Evolutionary conservation across 371 early-diverging fungal species (phyloP).

Genomic region (Paramicrosporidium saccamoebae): DNA sequence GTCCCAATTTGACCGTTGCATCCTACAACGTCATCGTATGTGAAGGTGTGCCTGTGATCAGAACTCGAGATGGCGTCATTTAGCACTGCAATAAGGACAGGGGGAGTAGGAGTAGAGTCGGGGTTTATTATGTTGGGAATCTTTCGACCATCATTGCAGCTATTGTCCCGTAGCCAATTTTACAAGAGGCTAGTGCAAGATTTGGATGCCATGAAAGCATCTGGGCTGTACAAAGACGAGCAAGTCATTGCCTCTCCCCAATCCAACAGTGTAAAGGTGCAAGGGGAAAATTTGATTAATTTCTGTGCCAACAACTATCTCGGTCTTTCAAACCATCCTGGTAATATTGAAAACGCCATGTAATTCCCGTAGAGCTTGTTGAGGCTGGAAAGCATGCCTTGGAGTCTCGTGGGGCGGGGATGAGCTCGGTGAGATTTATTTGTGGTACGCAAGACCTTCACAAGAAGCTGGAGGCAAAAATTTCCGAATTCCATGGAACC

Average conservation of each 20-base stretch:
- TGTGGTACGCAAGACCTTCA: conserved; percentile 25
- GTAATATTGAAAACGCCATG: conserved; percentile 9
- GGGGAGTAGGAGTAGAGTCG: too few species aligned
- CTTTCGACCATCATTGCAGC: too few species aligned
- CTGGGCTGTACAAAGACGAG: conserved; percentile 19
- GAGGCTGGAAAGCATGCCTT: too few species aligned
- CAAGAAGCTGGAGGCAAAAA: conserved; percentile 15
- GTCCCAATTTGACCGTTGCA: too few species aligned
- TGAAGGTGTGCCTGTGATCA: too few species aligned
- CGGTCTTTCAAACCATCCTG: conserved; percentile 14
- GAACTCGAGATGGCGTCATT: too few species aligned
- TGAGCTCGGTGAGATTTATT: conserved; percentile 20
- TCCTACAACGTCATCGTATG: too few species aligned
- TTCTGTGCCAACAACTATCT: conserved; percentile 27
- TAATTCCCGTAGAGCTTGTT: conserved; percentile 5
- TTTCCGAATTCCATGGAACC: conserved; percentile 13
- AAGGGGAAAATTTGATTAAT: conserved; percentile 9
- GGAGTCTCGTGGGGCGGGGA: conserved; percentile 14
- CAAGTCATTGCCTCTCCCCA: conserved; percentile 15
- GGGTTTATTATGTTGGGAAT: too few species aligned
- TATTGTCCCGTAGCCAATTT: too few species aligned
- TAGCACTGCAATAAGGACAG: too few species aligned
- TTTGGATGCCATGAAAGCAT: conserved; percentile 10
- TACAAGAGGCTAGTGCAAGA: conserved; percentile 6
- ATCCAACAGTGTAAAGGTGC: conserved; percentile 10